Evolutionary conservation across 73 alveolate genomes (phyloP).

Genomic region (Paramecium sexaurelia): DNA sequence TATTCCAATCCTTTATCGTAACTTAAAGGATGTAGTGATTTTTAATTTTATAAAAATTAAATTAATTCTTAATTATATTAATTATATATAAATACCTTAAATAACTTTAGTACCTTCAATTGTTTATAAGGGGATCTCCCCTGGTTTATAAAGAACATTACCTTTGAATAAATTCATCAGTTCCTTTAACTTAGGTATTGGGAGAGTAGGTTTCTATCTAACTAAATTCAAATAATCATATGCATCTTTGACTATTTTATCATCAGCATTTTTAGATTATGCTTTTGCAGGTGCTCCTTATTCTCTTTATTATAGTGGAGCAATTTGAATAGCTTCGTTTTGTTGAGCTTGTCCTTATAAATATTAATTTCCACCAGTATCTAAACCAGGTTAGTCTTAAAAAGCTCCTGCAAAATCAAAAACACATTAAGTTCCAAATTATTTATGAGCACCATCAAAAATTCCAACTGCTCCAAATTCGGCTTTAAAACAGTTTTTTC

Average conservation of each 20-base stretch:
- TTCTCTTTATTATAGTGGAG: neutral
- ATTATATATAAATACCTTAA: neutral
- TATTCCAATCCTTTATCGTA: slow-evolving; percentile 75
- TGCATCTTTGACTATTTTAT: slow-evolving; percentile 27
- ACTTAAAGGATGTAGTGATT: slow-evolving; percentile 69
- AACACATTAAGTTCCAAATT: slow-evolving; percentile 51
- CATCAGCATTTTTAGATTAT: slow-evolving; percentile 46
- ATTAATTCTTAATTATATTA: slow-evolving; percentile 54
- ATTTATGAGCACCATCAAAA: slow-evolving; percentile 65
- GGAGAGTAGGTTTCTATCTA: slow-evolving; percentile 46
- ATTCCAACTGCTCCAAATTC: slow-evolving; percentile 61
- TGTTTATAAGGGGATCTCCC: slow-evolving; percentile 20
- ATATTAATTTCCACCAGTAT: slow-evolving; percentile 51
- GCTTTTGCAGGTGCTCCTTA: neutral
- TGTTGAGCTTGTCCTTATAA: neutral
- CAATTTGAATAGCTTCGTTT: neutral
- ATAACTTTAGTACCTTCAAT: neutral
- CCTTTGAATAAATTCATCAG: slow-evolving; percentile 49
- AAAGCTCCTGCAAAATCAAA: slow-evolving; percentile 66
- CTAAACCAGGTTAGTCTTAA: neutral
- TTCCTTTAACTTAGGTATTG: slow-evolving; percentile 55
- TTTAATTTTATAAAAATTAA: slow-evolving; percentile 71
- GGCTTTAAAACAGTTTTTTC: slow-evolving; percentile 61
- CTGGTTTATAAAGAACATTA: slow-evolving; percentile 48
- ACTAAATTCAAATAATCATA: slow-evolving; percentile 43